Percentiles rank a stretch among this genome's conserved stretches.
These are phyloP conservation scores for Colletotrichum falcatum DNA, from an alignment of 2,329 filamentous ascomycete genomes.

Conservation along the genomic window DNA sequence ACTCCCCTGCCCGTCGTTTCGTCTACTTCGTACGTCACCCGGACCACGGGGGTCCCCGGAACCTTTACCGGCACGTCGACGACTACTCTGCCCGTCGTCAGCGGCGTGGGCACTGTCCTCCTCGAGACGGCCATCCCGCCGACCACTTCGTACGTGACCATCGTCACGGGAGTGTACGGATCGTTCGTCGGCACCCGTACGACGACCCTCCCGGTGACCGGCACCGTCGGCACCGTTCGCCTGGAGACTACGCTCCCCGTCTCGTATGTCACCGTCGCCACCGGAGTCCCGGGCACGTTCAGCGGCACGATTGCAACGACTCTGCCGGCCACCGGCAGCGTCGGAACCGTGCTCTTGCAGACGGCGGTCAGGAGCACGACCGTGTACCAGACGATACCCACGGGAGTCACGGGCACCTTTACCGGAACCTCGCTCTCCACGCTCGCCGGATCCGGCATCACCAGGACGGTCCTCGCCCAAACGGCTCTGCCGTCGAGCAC, in stretches of 20 bases:
- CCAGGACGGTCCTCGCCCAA: constrained; percentile 10
- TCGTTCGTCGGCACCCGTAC: constrained; percentile 2
- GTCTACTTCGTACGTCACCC: constrained; percentile 8
- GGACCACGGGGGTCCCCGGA: constrained; percentile 14
- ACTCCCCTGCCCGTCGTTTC: neutral
- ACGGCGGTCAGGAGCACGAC: constrained; percentile 1
- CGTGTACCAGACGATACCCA: neutral
- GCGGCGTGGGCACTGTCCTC: constrained; percentile 7
- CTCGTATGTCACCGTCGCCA: constrained; percentile 2
- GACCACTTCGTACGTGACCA: neutral
- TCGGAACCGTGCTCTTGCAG: constrained; percentile 14
- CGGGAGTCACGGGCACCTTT: constrained; percentile 8
- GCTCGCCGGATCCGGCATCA: neutral
- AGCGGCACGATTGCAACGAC: constrained; percentile 14
- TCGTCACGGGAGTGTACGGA: constrained; percentile 9
- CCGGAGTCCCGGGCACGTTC: neutral
- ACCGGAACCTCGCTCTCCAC: constrained; percentile 5
- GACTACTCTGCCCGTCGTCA: neutral
- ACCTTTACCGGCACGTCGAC: constrained; percentile 16
- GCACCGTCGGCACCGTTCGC: constrained; percentile 15
- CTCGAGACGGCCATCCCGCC: constrained; percentile 11
- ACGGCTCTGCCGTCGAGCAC: constrained; percentile 19
- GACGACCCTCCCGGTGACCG: neutral
- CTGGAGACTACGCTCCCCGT: constrained; percentile 22
- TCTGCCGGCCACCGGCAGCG: neutral